A percentile compares a stretch with the other conserved stretches of the same genome.
Evolutionary conservation across 805 yeast species (phyloP).

Genomic region (Zygoascus tannicola): DNA sequence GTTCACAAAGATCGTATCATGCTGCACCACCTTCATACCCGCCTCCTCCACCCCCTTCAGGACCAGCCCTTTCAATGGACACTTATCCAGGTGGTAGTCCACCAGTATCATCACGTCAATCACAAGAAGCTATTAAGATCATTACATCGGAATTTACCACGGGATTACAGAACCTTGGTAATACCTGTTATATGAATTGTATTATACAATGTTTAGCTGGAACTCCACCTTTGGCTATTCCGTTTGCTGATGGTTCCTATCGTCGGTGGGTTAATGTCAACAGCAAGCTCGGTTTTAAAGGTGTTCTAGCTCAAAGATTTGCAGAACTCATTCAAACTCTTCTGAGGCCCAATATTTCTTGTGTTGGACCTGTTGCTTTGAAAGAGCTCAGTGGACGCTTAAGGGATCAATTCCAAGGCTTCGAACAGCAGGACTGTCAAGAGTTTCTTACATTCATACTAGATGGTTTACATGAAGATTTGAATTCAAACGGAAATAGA

Average conservation of each 20-base stretch:
- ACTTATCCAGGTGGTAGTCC: constrained; percentile 4
- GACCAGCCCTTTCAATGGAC: background rate
- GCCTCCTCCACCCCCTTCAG: constrained; percentile 5
- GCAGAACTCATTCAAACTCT: constrained; percentile 50
- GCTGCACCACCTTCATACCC: constrained; percentile 5
- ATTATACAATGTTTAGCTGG: constrained; percentile 78
- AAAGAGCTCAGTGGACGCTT: constrained; percentile 59
- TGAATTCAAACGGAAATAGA: constrained; percentile 55
- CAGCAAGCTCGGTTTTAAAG: constrained; percentile 73
- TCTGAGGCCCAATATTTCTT: constrained; percentile 38
- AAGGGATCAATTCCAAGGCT: constrained; percentile 53
- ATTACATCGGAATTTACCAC: constrained; percentile 38
- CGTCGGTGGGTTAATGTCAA: constrained; percentile 59
- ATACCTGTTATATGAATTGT: constrained; percentile 90
- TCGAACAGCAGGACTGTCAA: constrained; percentile 77
- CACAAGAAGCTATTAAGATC: background rate
- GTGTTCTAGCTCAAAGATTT: constrained; percentile 62
- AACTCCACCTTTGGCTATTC: constrained; percentile 51
- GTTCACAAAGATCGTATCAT: background rate
- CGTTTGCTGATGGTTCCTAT: constrained; percentile 55
- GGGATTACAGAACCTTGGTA: constrained; percentile 76
- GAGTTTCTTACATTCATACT: constrained; percentile 69
- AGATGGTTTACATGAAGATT: constrained; percentile 75
- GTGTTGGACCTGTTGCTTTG: constrained; percentile 53
- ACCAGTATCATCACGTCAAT: background rate